phyloP scores from a whole-genome alignment of 768 basidiomycete species.

The Omphalotus guepiniiformis region DNA sequence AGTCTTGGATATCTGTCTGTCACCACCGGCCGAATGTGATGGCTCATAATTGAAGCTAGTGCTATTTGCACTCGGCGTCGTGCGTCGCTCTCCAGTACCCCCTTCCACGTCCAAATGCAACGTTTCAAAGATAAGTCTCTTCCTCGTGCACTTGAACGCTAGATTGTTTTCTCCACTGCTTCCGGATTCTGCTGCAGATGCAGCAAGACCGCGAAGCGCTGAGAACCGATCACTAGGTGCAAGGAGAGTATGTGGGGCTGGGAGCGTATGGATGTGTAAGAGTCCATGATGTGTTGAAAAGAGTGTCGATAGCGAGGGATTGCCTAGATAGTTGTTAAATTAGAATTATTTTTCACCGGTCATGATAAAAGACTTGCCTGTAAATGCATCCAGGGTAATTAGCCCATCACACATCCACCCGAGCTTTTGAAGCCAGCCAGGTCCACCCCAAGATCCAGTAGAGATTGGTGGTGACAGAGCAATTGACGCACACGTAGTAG shows the following conservation, averaged over 20 bases:
- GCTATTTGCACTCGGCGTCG: conserved; percentile 42
- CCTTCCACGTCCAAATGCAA: conserved; percentile 85
- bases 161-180: conserved; percentile 94
- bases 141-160: conserved; percentile 89
- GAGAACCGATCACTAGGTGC: conserved; percentile 83
- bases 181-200: conserved; percentile 42
- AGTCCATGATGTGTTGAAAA: conserved; percentile 90
- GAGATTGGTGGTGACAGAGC: conserved; percentile 64
- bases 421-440: conserved; percentile 73
- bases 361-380: conserved; percentile 46
- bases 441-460: conserved; percentile 52
- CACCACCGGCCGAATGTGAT: not conserved
- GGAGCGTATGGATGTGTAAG: conserved; percentile 71
- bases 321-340: conserved; percentile 39
- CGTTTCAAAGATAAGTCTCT: conserved; percentile 85
- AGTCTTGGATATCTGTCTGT: conserved; percentile 13
- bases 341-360: conserved; percentile 1
- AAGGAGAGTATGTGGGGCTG: conserved; percentile 67
- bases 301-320: conserved; percentile 66
- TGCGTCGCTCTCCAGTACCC: conserved; percentile 75
- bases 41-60: conserved; percentile 14
- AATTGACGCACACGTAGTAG: conserved; percentile 62
- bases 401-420: conserved; percentile 77
- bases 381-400: conserved; percentile 72
- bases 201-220: conserved; percentile 72